Evolutionary conservation across 148 eudicot genomes (phyloP).

Genomic region (Rhododendron williamsianum): DNA sequence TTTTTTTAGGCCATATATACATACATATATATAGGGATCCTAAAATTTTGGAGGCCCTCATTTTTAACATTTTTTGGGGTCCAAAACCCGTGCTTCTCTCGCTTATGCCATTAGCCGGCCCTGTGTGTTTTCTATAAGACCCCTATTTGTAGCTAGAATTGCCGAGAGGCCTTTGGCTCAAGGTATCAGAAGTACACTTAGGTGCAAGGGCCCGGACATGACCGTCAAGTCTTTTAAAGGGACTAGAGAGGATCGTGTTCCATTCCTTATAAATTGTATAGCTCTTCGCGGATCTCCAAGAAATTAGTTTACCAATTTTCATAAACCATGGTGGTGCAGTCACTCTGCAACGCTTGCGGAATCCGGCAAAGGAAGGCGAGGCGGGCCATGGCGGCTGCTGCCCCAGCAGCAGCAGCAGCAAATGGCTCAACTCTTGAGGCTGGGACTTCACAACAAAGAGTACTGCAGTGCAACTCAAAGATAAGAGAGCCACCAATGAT

Average conservation of each 20-base stretch:
- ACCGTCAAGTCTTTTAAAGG: too few species aligned
- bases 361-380: slow-evolving; percentile 77
- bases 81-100: too few species aligned
- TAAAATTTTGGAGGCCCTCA: too few species aligned
- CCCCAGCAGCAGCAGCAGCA: slow-evolving; percentile 22
- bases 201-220: too few species aligned
- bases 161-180: not conserved
- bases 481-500: slow-evolving; percentile 16
- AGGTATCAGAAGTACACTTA: not conserved
- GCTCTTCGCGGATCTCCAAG: not conserved
- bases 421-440: slow-evolving; percentile 19
- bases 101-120: too few species aligned
- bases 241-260: too few species aligned
- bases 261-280: not conserved
- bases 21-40: too few species aligned
- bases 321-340: slow-evolving; percentile 29
- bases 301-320: not conserved
- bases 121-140: not conserved
- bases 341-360: slow-evolving; percentile 82
- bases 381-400: slow-evolving; percentile 69
- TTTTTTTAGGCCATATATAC: too few species aligned
- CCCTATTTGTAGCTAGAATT: too few species aligned
- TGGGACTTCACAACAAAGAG: slow-evolving; percentile 18
- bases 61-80: too few species aligned
- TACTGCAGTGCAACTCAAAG: slow-evolving; percentile 25